Evolutionary conservation across 2,329 filamentous ascomycete species (phyloP).

Genomic region (Eutypella sp.): DNA sequence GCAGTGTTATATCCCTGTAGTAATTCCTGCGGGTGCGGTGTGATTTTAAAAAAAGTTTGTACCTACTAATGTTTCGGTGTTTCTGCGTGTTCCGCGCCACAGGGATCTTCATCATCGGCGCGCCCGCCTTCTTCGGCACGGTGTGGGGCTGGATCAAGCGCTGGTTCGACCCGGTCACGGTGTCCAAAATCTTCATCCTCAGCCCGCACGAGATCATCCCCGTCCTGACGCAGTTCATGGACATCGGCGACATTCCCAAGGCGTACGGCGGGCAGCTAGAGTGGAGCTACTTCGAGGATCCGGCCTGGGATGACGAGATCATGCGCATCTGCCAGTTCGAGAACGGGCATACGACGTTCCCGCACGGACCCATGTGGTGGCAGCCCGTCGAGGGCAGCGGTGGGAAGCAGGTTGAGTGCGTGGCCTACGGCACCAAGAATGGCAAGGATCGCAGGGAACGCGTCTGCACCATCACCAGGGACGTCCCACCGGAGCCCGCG

Average conservation of each 20-base stretch:
- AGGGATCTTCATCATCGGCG: constrained; percentile 69
- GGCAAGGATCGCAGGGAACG: constrained; percentile 41
- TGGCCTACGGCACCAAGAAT: constrained; percentile 45
- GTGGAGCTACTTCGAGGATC: constrained; percentile 78
- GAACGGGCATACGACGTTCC: constrained; percentile 47
- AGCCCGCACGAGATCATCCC: constrained; percentile 65
- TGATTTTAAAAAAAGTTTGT: background rate
- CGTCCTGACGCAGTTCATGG: constrained; percentile 77
- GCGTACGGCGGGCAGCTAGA: constrained; percentile 85
- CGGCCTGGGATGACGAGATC: constrained; percentile 41
- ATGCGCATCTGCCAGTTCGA: constrained; percentile 43
- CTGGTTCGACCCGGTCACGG: constrained; percentile 92
- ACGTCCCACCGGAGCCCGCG: constrained; percentile 26
- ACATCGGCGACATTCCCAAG: constrained; percentile 77
- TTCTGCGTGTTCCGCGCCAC: too few relatives aligned
- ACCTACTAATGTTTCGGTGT: background rate
- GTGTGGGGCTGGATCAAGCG: constrained; percentile 94
- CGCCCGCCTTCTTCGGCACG: constrained; percentile 84
- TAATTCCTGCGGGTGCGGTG: too few relatives aligned
- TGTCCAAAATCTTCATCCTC: constrained; percentile 94
- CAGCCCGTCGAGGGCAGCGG: constrained; percentile 41
- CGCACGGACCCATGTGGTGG: constrained; percentile 55
- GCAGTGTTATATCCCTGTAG: background rate
- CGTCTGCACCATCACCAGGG: constrained; percentile 47
- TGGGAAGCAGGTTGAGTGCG: constrained; percentile 43